A percentile compares a stretch with the other conserved stretches of the same genome.
phyloP scores from a whole-genome alignment of 2,329 filamentous ascomycete genomes.

The Neofusicoccum cordaticola region DNA sequence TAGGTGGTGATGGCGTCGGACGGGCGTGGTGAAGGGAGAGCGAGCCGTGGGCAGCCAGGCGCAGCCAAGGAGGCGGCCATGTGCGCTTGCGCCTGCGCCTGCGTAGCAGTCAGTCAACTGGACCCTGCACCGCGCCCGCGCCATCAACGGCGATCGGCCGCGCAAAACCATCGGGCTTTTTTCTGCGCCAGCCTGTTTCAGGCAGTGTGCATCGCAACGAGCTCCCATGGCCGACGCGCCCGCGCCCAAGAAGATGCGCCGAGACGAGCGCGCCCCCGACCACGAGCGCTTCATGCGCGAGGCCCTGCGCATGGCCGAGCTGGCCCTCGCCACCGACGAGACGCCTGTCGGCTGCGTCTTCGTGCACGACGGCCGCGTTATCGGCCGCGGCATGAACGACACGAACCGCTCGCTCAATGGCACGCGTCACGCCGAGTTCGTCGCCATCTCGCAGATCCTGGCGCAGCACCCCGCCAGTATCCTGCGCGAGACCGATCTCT shows the following conservation, averaged over 20 bases:
- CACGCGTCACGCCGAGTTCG: constrained; percentile 91
- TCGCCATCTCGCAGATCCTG: constrained; percentile 71
- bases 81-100: not conserved
- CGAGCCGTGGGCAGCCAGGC: not conserved
- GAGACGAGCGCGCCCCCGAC: constrained; percentile 13
- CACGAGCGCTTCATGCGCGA: constrained; percentile 74
- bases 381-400: constrained; percentile 93
- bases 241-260: constrained; percentile 3
- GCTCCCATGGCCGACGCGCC: constrained; percentile 1
- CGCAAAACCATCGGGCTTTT: constrained; percentile 6
- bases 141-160: constrained; percentile 11
- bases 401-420: constrained; percentile 87
- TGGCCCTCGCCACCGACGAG: constrained; percentile 81
- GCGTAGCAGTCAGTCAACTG: not conserved
- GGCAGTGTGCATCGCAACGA: not conserved
- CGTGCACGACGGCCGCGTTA: constrained; percentile 73
- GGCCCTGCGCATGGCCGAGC: constrained; percentile 83
- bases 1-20: not conserved
- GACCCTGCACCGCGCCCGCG: constrained; percentile 5
- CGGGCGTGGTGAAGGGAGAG: constrained; percentile 9
- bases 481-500: constrained; percentile 73
- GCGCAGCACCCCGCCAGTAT: constrained; percentile 64
- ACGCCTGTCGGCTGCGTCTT: constrained; percentile 96
- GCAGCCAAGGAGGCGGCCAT: constrained; percentile 9
- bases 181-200: constrained; percentile 10